Evolutionary conservation across 106 monocot genomes (phyloP).

Genomic region (Dioscorea dumetorum): DNA sequence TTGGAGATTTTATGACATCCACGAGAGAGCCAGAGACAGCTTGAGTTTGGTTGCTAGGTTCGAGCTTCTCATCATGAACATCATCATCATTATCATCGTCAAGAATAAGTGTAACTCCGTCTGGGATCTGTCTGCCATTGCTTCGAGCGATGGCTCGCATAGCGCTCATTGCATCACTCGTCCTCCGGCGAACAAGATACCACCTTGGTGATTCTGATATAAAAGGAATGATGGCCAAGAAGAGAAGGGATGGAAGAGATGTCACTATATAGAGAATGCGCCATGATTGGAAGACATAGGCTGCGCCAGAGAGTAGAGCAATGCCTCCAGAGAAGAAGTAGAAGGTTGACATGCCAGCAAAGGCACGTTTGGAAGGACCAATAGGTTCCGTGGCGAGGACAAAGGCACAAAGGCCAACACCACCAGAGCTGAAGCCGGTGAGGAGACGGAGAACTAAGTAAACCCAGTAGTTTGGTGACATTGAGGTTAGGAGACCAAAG

Average conservation of each 20-base stretch:
- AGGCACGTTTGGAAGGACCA: slow-evolving; percentile 59
- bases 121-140: slow-evolving; percentile 36
- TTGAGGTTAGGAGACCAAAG: slow-evolving; percentile 69
- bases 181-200: slow-evolving; percentile 65
- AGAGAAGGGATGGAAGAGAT: slow-evolving; percentile 71
- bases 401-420: slow-evolving; percentile 81
- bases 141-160: slow-evolving; percentile 35
- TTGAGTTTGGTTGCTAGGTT: not conserved
- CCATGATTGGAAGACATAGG: slow-evolving; percentile 60
- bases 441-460: slow-evolving; percentile 69
- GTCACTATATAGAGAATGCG: slow-evolving; percentile 54
- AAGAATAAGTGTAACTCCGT: slow-evolving; percentile 22
- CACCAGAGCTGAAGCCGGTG: slow-evolving; percentile 79
- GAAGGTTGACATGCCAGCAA: slow-evolving; percentile 84
- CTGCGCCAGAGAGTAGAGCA: slow-evolving; percentile 45
- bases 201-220: slow-evolving; percentile 82
- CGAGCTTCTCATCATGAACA: not conserved
- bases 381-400: slow-evolving; percentile 90
- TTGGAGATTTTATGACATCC: slow-evolving; percentile 41
- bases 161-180: slow-evolving; percentile 36
- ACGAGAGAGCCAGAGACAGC: slow-evolving; percentile 36
- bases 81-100: slow-evolving; percentile 39
- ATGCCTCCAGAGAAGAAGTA: slow-evolving; percentile 93
- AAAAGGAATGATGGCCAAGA: slow-evolving; percentile 57
- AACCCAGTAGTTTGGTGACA: slow-evolving; percentile 51